Evolutionary conservation across 192 early-diverging fungal species (phyloP).

Genomic region (Haplosporangium gracile): DNA sequence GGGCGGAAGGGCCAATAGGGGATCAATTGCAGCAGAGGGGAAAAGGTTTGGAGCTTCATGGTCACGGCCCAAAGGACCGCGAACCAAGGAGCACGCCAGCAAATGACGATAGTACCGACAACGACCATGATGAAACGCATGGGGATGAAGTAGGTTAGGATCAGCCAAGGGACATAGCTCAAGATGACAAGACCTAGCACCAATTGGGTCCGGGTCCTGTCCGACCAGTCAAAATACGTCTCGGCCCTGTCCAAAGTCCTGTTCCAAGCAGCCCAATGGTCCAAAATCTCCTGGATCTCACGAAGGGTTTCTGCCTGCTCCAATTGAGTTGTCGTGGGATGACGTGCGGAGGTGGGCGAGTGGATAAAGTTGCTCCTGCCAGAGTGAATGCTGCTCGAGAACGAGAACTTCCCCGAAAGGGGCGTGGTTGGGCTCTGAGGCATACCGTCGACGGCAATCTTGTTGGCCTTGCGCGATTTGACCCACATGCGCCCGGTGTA

Average conservation of each 20-base stretch:
- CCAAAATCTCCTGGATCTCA: slow-evolving; percentile 60
- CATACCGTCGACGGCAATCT: slow-evolving; percentile 2
- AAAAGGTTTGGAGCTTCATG: slow-evolving; percentile 43
- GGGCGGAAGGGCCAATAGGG: slow-evolving; percentile 43
- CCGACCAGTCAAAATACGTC: slow-evolving; percentile 56
- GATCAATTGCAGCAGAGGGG: slow-evolving; percentile 43
- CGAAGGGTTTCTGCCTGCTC: slow-evolving; percentile 54
- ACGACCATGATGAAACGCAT: slow-evolving; percentile 49
- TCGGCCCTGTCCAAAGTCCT: slow-evolving; percentile 38
- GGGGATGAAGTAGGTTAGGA: slow-evolving; percentile 53
- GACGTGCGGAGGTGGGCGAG: slow-evolving; percentile 22
- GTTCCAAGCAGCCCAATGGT: slow-evolving; percentile 53
- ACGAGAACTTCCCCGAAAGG: slow-evolving; percentile 28
- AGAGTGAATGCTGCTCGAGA: slow-evolving; percentile 14
- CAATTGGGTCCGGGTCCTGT: slow-evolving; percentile 36
- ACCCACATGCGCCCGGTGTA: slow-evolving; percentile 56
- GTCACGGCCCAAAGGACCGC: slow-evolving; percentile 45
- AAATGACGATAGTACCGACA: slow-evolving; percentile 49
- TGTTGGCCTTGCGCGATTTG: slow-evolving; percentile 42
- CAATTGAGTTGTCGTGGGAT: slow-evolving; percentile 50
- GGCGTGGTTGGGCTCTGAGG: slow-evolving; percentile 33
- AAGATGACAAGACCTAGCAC: slow-evolving; percentile 25
- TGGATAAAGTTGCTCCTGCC: slow-evolving; percentile 28
- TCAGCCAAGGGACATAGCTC: slow-evolving; percentile 56
- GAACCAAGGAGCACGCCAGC: slow-evolving; percentile 64